Conservation (phyloP, 345 rosid species). For the Populus nigra region DNA sequence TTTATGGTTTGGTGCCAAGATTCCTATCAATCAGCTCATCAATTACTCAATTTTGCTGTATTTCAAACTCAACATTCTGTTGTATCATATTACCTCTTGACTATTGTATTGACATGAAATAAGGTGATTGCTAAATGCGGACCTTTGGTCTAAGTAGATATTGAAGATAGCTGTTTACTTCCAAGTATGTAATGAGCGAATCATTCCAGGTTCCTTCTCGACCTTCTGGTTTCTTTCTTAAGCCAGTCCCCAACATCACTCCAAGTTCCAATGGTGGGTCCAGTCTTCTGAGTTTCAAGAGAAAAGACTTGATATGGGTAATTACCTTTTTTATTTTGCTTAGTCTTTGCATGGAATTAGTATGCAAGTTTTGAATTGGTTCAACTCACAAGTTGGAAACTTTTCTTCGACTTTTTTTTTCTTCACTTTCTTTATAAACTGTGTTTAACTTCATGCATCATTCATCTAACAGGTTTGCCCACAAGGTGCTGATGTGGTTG, state of each 20-base stretch:
- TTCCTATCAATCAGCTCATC: not conserved
- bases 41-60: not conserved
- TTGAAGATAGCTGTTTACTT: no score
- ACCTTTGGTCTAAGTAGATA: no score
- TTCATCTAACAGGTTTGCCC: constrained; percentile 67
- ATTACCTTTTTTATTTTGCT: constrained; percentile 5
- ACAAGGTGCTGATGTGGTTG: constrained; percentile 80
- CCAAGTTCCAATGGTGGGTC: constrained; percentile 56
- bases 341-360: constrained; percentile 5
- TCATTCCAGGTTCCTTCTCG: constrained; percentile 77
- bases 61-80: not conserved
- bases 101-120: no score
- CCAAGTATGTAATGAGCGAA: constrained; percentile 1
- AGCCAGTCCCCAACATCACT: constrained; percentile 70
- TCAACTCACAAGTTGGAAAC: not conserved
- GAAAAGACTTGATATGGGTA: constrained; percentile 88
- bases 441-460: not conserved
- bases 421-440: not conserved
- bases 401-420: not conserved
- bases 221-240: constrained; percentile 77
- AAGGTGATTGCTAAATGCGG: no score
- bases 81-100: not conserved
- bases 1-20: not conserved
- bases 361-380: constrained; percentile 8
- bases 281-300: constrained; percentile 72